Evolutionary conservation across 768 basidiomycete species (phyloP).

Genomic region (Calvatia gigantea): DNA sequence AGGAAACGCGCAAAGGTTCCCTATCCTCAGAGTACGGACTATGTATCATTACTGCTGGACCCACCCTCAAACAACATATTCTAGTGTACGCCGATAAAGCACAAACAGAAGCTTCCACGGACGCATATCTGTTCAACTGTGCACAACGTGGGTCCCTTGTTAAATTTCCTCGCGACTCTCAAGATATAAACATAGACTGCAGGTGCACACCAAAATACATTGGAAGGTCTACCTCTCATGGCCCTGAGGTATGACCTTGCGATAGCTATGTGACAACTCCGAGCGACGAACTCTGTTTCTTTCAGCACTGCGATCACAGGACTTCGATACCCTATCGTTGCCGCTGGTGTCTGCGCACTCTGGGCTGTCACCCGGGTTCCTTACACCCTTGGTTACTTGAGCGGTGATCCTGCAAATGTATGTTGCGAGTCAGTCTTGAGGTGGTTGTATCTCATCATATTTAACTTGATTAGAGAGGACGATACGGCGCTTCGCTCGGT

Average conservation of each 20-base stretch:
- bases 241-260: conserved; percentile 32
- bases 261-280: background rate
- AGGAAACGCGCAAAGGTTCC: conserved; percentile 51
- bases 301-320: conserved; percentile 37
- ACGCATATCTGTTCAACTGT: conserved; percentile 13
- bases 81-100: conserved; percentile 32
- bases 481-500: background rate
- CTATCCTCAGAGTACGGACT: conserved; percentile 61
- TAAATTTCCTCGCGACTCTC: background rate
- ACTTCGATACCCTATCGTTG: conserved; percentile 37
- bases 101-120: conserved; percentile 4
- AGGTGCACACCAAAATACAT: conserved; percentile 72
- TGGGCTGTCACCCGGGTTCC: conserved; percentile 40
- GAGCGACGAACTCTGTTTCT: background rate
- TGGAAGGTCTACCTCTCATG: conserved; percentile 46
- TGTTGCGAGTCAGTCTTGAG: background rate
- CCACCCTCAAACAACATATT: background rate
- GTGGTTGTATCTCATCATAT: background rate
- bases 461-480: background rate
- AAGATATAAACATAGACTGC: background rate
- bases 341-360: conserved; percentile 31
- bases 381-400: conserved; percentile 44
- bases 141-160: conserved; percentile 19
- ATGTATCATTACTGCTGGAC: too few relatives aligned
- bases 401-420: conserved; percentile 41